phyloP scores from a whole-genome alignment of 148 eudicot genomes.

The Rhododendron simsii region DNA sequence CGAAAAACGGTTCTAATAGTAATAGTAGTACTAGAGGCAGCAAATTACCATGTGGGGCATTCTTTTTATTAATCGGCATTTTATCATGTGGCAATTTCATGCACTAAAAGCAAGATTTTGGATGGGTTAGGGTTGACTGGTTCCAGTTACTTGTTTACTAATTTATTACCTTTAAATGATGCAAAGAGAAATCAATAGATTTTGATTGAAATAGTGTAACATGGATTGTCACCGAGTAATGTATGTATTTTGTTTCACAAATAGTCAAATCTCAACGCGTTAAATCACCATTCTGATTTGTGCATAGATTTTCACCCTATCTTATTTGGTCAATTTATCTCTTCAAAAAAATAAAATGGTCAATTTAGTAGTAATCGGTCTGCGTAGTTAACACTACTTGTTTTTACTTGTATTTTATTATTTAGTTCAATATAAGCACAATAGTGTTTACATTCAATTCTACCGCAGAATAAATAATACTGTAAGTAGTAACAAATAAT shows the following conservation, averaged over 20 bases:
- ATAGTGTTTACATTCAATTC: too few species aligned
- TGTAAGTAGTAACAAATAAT: too few species aligned
- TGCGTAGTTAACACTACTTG: too few species aligned
- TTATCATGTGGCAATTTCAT: background rate
- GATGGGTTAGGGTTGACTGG: background rate
- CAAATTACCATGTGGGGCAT: background rate
- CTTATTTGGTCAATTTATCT: too few species aligned
- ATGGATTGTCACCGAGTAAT: background rate
- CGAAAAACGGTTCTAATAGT: too few species aligned
- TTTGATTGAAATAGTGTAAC: background rate
- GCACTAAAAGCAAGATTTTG: background rate
- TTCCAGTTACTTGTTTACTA: background rate
- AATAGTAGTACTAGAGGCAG: too few species aligned
- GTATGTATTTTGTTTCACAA: background rate
- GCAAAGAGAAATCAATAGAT: background rate
- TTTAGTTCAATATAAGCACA: too few species aligned
- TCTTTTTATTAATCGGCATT: background rate
- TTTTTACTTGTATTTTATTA: too few species aligned
- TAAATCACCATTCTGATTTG: background rate
- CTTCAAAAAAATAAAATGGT: too few species aligned
- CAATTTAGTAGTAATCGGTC: too few species aligned
- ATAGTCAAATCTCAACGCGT: background rate
- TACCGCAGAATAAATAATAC: too few species aligned
- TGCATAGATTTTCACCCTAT: too few species aligned
- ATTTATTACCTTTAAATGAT: background rate